Conservation (phyloP, 2,329 filamentous ascomycete genomes). For the Monosporascus sp. region DNA sequence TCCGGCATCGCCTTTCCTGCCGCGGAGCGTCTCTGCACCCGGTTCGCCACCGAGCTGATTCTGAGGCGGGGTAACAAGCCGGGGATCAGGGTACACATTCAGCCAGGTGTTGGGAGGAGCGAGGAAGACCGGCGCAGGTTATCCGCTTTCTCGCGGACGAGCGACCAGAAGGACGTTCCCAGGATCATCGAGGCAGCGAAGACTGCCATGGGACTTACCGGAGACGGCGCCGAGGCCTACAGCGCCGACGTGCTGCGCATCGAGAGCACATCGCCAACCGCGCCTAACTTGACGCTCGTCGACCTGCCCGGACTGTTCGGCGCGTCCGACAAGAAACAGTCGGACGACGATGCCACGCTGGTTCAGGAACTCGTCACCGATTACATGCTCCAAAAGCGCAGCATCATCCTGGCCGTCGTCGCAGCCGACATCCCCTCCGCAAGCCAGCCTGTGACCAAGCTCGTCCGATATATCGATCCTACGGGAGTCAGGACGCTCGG, state of each 20-base stretch:
- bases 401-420: slow-evolving; percentile 50
- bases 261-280: slow-evolving; percentile 34
- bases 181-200: slow-evolving; percentile 27
- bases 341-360: slow-evolving; percentile 31
- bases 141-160: slow-evolving; percentile 16
- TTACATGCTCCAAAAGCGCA: slow-evolving; percentile 48
- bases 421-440: slow-evolving; percentile 46
- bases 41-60: slow-evolving; percentile 56
- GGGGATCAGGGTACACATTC: slow-evolving; percentile 22
- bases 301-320: slow-evolving; percentile 48
- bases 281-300: slow-evolving; percentile 46
- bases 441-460: slow-evolving; percentile 46
- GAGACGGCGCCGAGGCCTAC: slow-evolving; percentile 26
- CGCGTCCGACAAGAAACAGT: slow-evolving; percentile 34
- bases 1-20: slow-evolving; percentile 48
- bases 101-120: slow-evolving; percentile 9
- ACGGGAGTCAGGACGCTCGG: slow-evolving; percentile 38
- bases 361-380: slow-evolving; percentile 37
- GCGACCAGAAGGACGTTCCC: slow-evolving; percentile 10
- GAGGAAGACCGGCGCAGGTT: slow-evolving; percentile 12
- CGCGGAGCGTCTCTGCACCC: slow-evolving; percentile 49
- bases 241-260: slow-evolving; percentile 35
- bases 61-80: slow-evolving; percentile 36
- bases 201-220: slow-evolving; percentile 38
- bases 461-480: slow-evolving; percentile 21